Evolutionary conservation across 257 asterid genomes (phyloP).

Genomic region (Gentiana straminea): DNA sequence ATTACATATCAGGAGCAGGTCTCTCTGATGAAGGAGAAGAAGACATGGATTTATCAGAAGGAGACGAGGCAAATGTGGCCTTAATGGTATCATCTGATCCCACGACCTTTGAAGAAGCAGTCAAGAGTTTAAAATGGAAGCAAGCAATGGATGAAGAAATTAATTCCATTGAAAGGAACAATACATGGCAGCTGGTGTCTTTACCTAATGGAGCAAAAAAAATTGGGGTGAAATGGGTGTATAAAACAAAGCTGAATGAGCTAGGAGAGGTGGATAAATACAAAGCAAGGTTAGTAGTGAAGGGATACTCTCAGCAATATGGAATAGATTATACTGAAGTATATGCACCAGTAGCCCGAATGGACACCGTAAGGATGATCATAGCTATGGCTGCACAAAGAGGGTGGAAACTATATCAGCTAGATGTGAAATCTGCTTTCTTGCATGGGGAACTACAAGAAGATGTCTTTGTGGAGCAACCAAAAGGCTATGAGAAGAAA

Average conservation of each 20-base stretch:
- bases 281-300: not conserved
- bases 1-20: not conserved
- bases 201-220: not conserved
- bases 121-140: too few species aligned
- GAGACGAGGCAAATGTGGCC: too few species aligned
- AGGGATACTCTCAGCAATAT: not conserved
- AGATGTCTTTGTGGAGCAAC: not conserved
- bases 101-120: not conserved
- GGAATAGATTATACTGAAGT: not conserved
- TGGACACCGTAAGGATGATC: too few species aligned
- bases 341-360: not conserved
- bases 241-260: not conserved
- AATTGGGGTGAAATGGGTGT: not conserved
- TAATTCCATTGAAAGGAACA: not conserved
- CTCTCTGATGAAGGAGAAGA: not conserved
- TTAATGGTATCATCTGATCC: too few species aligned
- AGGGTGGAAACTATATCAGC: not conserved
- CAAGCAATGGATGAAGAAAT: not conserved
- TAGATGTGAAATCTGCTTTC: not conserved
- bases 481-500: not conserved
- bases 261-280: not conserved
- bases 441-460: not conserved
- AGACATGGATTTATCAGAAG: not conserved
- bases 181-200: not conserved
- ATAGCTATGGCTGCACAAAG: not conserved